Percentiles rank a stretch among this genome's conserved stretches.
Conservation (phyloP, 495 filamentous ascomycete species). For the Trichoderma gamsii region DNA sequence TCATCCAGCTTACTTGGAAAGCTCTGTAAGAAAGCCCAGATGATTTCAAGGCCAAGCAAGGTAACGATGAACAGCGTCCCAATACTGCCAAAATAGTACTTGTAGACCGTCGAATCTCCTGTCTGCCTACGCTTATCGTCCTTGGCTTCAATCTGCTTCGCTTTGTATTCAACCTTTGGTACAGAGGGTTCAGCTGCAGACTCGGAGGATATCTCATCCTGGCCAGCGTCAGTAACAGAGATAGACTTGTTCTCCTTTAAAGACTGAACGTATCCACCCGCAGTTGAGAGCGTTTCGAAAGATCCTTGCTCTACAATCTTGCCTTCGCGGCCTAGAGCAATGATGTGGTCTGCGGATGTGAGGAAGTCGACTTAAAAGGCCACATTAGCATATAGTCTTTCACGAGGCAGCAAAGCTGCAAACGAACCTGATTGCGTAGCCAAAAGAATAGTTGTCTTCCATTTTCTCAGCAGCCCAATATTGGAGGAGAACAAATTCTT, state of each 20-base stretch:
- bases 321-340: slow-evolving; percentile 31
- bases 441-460: slow-evolving; percentile 29
- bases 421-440: slow-evolving; percentile 22
- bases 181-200: neutral
- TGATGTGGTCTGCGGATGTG: slow-evolving; percentile 33
- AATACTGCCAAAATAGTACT: slow-evolving; percentile 29
- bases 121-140: slow-evolving; percentile 17
- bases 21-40: slow-evolving; percentile 20
- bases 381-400: neutral
- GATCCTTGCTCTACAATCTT: slow-evolving; percentile 34
- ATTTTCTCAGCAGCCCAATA: slow-evolving; percentile 32
- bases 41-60: slow-evolving; percentile 22
- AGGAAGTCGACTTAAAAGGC: slow-evolving; percentile 26
- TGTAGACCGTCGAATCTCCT: slow-evolving; percentile 30
- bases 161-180: slow-evolving; percentile 11
- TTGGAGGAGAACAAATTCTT: slow-evolving; percentile 40
- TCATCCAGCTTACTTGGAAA: slow-evolving; percentile 15
- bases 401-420: neutral
- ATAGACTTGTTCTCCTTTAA: neutral
- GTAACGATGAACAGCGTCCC: slow-evolving; percentile 21
- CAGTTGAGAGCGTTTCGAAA: slow-evolving; percentile 26
- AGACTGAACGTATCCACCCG: slow-evolving; percentile 23
- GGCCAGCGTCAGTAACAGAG: neutral
- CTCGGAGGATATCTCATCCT: neutral
- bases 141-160: neutral